Evolutionary conservation across 2,329 filamentous ascomycete genomes (phyloP).

Genomic region (Helotiales sp.): DNA sequence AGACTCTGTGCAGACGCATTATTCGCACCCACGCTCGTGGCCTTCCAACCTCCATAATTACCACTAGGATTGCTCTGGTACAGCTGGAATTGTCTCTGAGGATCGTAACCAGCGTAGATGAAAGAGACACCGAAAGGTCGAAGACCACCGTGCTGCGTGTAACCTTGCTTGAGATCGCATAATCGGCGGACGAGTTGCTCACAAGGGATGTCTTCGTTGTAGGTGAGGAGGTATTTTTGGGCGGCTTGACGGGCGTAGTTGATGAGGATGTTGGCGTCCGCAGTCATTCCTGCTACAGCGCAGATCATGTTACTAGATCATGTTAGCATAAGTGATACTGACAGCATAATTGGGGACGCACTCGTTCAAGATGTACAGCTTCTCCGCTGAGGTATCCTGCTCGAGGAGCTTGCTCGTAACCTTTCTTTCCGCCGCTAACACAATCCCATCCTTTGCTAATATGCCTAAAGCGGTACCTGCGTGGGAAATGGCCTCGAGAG

Average conservation of each 20-base stretch:
- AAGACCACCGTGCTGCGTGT: conserved; percentile 98
- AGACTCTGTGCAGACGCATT: conserved; percentile 96
- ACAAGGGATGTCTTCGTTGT: conserved; percentile 99
- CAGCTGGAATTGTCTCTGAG: conserved; percentile 93
- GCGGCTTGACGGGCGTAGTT: conserved; percentile 98
- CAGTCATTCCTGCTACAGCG: conserved; percentile 97
- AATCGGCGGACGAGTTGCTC: conserved; percentile 96
- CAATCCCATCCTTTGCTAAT: conserved; percentile 96
- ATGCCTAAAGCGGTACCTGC: conserved; percentile 96
- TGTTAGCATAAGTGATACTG: conserved; percentile 11
- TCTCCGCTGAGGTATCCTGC: conserved; percentile 99
- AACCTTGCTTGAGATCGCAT: conserved; percentile 98
- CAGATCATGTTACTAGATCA: conserved; percentile 94
- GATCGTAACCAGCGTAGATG: conserved; percentile 98
- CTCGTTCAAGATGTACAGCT: conserved; percentile 99
- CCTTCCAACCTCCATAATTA: conserved; percentile 99
- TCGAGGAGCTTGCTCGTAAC: conserved; percentile 98
- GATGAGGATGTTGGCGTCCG: conserved; percentile 99
- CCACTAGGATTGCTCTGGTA: conserved; percentile 99
- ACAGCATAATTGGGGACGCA: conserved; percentile 46
- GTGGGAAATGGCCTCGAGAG: conserved; percentile 96
- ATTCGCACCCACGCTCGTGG: conserved; percentile 95
- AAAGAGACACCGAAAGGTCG: conserved; percentile 98
- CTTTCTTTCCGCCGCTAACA: conserved; percentile 96
- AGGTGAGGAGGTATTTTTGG: conserved; percentile 96